phyloP scores from a whole-genome alignment of 306 rosid genomes.

The Trifolium repens region DNA sequence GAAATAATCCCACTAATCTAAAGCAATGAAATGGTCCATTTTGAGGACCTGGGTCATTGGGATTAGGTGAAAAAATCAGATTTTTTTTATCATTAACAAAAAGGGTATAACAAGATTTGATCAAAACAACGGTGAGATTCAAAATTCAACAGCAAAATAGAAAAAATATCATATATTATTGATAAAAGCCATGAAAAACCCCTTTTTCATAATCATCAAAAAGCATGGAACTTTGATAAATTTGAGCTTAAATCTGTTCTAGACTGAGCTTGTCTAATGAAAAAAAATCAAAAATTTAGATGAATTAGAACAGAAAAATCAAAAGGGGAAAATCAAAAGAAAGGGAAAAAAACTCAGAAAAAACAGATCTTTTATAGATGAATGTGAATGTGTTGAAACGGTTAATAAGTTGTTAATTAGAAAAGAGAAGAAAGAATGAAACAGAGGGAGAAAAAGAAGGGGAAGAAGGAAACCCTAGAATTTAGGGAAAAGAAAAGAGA shows the following conservation, averaged over 20 bases:
- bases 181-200: conserved; percentile 37
- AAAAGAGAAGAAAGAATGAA: conserved; percentile 3
- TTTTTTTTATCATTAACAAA: conserved; percentile 36
- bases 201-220: conserved; percentile 32
- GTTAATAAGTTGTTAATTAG: conserved; percentile 6
- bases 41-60: conserved; percentile 40
- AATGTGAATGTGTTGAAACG: conserved; percentile 41
- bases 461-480: conserved; percentile 34
- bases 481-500: conserved; percentile 34
- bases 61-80: conserved; percentile 40
- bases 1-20: conserved; percentile 46
- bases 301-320: conserved; percentile 5
- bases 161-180: conserved; percentile 31
- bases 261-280: conserved; percentile 36
- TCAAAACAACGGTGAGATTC: conserved; percentile 25
- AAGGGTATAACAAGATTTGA: conserved; percentile 44
- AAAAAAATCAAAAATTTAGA: background rate
- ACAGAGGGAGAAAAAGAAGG: background rate
- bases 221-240: conserved; percentile 37
- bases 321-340: background rate
- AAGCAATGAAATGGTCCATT: conserved; percentile 57
- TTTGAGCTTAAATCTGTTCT: conserved; percentile 36
- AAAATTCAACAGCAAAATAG: conserved; percentile 31
- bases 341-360: conserved; percentile 12
- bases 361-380: conserved; percentile 41